Conservation (phyloP, 768 basidiomycete genomes). For the Lactarius evosmus region DNA sequence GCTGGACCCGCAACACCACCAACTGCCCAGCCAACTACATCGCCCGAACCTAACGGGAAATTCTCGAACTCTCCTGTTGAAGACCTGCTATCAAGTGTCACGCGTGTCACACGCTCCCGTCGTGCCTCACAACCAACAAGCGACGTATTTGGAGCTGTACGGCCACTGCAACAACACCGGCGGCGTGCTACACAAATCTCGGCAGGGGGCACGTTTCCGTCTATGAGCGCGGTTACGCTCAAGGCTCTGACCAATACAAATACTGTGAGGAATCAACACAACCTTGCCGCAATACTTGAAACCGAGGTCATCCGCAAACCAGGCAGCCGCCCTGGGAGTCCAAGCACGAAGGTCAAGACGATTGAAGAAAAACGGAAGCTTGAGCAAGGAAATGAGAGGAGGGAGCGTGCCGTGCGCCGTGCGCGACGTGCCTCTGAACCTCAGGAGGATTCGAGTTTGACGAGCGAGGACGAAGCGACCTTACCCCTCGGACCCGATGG, state of each 20-base stretch:
- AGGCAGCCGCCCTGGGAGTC: conserved; percentile 73
- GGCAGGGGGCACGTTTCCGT: conserved; percentile 47
- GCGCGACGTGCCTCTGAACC: conserved; percentile 40
- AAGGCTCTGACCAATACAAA: conserved; percentile 70
- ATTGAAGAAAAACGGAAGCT: conserved; percentile 65
- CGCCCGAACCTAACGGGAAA: background rate
- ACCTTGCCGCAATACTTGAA: conserved; percentile 53
- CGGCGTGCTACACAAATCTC: conserved; percentile 4
- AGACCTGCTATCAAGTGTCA: background rate
- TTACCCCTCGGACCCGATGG: conserved; percentile 35
- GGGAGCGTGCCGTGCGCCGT: conserved; percentile 58
- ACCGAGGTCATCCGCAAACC: conserved; percentile 68
- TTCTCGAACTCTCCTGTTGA: background rate
- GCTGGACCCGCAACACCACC: background rate
- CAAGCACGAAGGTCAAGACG: conserved; percentile 69
- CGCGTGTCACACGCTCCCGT: conserved; percentile 18
- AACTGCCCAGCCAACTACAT: background rate
- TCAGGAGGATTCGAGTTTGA: conserved; percentile 27
- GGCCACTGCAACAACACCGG: conserved; percentile 9
- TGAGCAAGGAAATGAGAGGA: conserved; percentile 51
- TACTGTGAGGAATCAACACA: conserved; percentile 69
- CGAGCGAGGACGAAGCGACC: conserved; percentile 32
- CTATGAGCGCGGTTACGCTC: conserved; percentile 67
- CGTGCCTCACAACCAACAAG: conserved; percentile 31
- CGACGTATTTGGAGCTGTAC: conserved; percentile 40